These are phyloP conservation scores for Clarkia xantiana DNA, from an alignment of 345 rosid genomes.

Conservation along the genomic window DNA sequence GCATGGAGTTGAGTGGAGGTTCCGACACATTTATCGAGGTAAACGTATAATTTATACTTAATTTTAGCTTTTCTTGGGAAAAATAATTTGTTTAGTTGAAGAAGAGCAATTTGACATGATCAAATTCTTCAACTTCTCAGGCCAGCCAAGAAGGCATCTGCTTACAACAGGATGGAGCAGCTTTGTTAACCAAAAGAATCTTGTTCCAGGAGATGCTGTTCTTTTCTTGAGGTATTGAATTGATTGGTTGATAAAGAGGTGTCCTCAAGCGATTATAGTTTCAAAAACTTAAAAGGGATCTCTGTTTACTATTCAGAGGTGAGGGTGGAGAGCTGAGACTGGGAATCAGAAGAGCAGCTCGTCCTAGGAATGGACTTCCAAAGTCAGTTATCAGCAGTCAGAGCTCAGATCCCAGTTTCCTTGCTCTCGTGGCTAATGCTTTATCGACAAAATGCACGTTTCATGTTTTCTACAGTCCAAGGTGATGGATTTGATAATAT, in stretches of 20 bases:
- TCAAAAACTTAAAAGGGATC: no score
- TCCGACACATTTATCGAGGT: conserved; percentile 88
- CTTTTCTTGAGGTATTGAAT: conserved; percentile 60
- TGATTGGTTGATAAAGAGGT: not conserved
- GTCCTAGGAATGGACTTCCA: conserved; percentile 67
- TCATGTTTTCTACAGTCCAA: conserved; percentile 73
- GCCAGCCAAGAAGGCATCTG: conserved; percentile 96
- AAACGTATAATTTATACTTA: not conserved
- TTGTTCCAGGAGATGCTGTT: conserved; percentile 91
- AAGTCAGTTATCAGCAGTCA: conserved; percentile 39
- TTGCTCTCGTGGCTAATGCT: conserved; percentile 59
- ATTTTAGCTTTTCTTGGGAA: not conserved
- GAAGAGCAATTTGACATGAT: not conserved
- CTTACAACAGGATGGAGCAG: conserved; percentile 96
- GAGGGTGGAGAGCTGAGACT: conserved; percentile 68
- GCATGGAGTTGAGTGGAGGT: conserved; percentile 82
- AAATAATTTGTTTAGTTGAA: no score
- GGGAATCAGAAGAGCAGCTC: conserved; percentile 63
- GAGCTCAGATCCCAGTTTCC: conserved; percentile 31
- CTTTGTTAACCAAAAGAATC: conserved; percentile 86
- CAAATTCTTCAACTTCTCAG: conserved; percentile 22
- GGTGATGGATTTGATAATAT: conserved; percentile 25
- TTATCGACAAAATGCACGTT: conserved; percentile 50
- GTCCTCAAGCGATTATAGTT: not conserved
- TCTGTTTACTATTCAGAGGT: conserved; percentile 27